Percentiles rank a stretch among this genome's conserved stretches.
Evolutionary conservation across 106 monocot genomes (phyloP).

Genomic region (Dendrobium catenatum): DNA sequence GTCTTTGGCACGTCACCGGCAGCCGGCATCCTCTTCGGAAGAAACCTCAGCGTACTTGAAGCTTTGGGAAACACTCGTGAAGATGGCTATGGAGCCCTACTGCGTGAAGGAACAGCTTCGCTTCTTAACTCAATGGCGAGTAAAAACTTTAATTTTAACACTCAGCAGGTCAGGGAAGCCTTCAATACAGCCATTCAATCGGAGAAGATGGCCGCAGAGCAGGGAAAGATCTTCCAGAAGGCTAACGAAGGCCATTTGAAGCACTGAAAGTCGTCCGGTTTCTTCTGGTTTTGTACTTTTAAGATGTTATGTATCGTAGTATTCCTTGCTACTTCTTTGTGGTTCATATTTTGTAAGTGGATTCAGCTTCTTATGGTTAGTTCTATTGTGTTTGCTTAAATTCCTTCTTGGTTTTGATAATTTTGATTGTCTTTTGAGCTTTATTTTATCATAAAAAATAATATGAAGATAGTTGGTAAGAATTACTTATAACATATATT

Average conservation of each 20-base stretch:
- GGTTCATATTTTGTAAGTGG: no score
- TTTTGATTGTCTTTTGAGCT: no score
- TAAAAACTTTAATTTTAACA: conserved; percentile 9
- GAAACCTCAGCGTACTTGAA: conserved; percentile 14
- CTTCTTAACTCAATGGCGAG: conserved; percentile 23
- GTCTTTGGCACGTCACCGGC: conserved; percentile 6
- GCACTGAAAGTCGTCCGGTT: background rate
- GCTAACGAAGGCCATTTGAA: conserved; percentile 20
- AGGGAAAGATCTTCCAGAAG: conserved; percentile 18
- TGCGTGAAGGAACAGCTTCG: conserved; percentile 15
- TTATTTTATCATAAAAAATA: no score
- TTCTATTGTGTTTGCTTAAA: no score
- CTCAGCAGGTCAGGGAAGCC: conserved; percentile 12
- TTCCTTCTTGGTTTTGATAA: no score
- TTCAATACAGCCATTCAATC: conserved; percentile 4
- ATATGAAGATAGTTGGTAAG: no score
- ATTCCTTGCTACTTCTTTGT: no score
- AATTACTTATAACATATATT: no score
- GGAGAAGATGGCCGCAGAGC: conserved; percentile 17
- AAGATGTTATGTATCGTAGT: no score
- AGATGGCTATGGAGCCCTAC: conserved; percentile 16
- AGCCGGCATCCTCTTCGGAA: conserved; percentile 10
- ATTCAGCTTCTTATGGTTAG: no score
- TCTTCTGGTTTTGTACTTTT: background rate
- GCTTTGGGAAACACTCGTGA: conserved; percentile 15